These are phyloP conservation scores for Hyaloscypha variabilis DNA, from an alignment of 495 filamentous ascomycete species.

Conservation along the genomic window DNA sequence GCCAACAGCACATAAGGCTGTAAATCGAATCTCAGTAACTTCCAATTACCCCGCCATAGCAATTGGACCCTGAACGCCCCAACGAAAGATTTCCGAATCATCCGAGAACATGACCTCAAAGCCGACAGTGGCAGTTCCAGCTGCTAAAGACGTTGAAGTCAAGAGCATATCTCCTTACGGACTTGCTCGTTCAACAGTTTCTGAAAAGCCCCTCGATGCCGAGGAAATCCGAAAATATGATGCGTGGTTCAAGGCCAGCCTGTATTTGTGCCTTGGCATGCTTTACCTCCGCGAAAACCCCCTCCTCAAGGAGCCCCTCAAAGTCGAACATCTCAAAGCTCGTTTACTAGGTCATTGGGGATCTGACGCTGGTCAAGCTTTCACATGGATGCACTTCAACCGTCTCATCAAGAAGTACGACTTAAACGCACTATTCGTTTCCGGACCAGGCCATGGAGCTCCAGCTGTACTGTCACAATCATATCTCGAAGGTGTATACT, in stretches of 20 bases:
- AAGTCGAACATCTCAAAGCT: constrained; percentile 64
- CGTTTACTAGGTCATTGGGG: constrained; percentile 76
- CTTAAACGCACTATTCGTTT: constrained; percentile 68
- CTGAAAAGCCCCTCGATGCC: constrained; percentile 54
- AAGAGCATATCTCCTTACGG: constrained; percentile 65
- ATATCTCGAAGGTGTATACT: constrained; percentile 77
- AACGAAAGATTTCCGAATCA: neutral
- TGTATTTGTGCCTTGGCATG: constrained; percentile 76
- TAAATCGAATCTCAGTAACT: neutral
- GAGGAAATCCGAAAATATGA: constrained; percentile 68
- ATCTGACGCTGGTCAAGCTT: constrained; percentile 71
- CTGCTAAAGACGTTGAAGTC: constrained; percentile 33
- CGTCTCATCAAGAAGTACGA: constrained; percentile 76
- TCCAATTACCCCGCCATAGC: constrained; percentile 1
- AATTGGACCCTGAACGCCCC: neutral
- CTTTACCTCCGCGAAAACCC: constrained; percentile 72
- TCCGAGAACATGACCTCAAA: neutral
- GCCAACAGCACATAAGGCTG: constrained; percentile 2
- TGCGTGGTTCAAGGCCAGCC: constrained; percentile 68
- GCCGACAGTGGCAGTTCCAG: constrained; percentile 20
- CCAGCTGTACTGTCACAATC: constrained; percentile 69
- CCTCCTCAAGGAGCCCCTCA: constrained; percentile 64
- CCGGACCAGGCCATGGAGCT: constrained; percentile 73
- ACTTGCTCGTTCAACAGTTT: constrained; percentile 63
- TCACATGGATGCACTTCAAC: constrained; percentile 80